These are phyloP conservation scores for Alternaria ventricosa DNA, from an alignment of 2,329 filamentous ascomycete species.

Conservation along the genomic window DNA sequence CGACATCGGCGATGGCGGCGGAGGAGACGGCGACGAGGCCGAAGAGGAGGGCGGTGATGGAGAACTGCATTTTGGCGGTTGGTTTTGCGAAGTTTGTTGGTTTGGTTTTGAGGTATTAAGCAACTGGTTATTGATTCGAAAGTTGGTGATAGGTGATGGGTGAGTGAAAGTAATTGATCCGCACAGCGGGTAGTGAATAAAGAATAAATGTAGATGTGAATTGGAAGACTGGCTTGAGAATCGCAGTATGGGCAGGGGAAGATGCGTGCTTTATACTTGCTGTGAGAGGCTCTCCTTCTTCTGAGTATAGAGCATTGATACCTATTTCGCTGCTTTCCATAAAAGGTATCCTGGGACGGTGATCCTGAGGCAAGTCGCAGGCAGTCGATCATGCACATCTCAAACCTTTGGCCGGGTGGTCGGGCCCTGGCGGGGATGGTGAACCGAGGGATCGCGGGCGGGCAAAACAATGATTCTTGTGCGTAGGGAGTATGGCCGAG, in stretches of 20 bases:
- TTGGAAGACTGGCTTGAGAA: slow-evolving; percentile 22
- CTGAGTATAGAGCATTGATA: background rate
- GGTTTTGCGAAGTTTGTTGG: background rate
- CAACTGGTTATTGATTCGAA: no score
- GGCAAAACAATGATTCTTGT: slow-evolving; percentile 2
- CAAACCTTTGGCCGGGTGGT: slow-evolving; percentile 1
- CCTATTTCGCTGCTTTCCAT: background rate
- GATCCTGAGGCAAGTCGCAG: slow-evolving; percentile 7
- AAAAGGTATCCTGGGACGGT: background rate
- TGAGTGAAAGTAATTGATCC: slow-evolving; percentile 18
- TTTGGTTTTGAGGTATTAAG: no score
- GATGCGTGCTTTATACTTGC: slow-evolving; percentile 3
- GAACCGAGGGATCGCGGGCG: background rate
- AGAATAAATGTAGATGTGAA: slow-evolving; percentile 13
- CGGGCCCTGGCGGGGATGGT: slow-evolving; percentile 1
- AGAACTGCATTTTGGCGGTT: slow-evolving; percentile 15
- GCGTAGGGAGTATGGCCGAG: background rate
- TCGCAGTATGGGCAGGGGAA: background rate
- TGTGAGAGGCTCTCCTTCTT: background rate
- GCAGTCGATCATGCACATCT: slow-evolving; percentile 7
- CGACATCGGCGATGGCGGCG: slow-evolving; percentile 22
- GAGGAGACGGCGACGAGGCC: slow-evolving; percentile 25
- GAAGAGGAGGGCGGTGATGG: slow-evolving; percentile 22
- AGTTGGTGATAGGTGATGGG: background rate
- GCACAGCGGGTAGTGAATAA: slow-evolving; percentile 23